Base-by-base conservation (phyloP, 1,284 basidiomycete species). In the Schizophyllum commune region DNA sequence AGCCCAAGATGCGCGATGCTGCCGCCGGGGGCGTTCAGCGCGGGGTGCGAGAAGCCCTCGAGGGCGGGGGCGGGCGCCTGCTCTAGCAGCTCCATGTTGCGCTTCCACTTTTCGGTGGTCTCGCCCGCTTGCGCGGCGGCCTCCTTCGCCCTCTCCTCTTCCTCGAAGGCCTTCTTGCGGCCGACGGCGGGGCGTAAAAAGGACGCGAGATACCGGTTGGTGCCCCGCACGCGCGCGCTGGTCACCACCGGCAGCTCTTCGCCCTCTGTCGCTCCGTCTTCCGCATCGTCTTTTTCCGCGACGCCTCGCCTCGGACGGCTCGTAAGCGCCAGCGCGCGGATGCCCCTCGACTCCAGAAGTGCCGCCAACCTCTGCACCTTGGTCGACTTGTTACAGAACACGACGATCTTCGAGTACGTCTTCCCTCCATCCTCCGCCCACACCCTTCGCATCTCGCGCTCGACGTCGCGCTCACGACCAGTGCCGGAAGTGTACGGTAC, bases 321-420 rank as follows among this genome's bases (percentile, higher is more conserved):
- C 51, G 77, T 79, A 60, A 81, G 70, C 6, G 85, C 83, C n/a
- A 94, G 77, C 67, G 81, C 85, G 58, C 80, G 76, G 60, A 94
- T 79, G 5, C 83, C 84, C 59, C 83, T 83, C 58, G 81, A 77
- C 15, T 78, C 73, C 7, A 96, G 76, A 70, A 83, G 83, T 47
- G 68, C 58, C 20, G 82, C 79, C 51, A 91, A 74, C 60, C 83
- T 78, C 60, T 81, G 77, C 5, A 90, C 92, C 65, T 85, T 86
- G 19, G 74, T 79, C 68, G 81, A 83, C 68, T 83, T 86, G 74
- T 95, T 94, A 71, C 88, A 88, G 71, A 96, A 95, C 5, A 96
- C 77, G 59, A 96, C 77, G 13, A 93, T 75, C 70, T 89, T 90
- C 52, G 79, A 81, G 8, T 63, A 65, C 32, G 74, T 75, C 32